These are phyloP conservation scores for Astragalus membranaceus DNA, from an alignment of 306 rosid genomes.

Conservation along the genomic window DNA sequence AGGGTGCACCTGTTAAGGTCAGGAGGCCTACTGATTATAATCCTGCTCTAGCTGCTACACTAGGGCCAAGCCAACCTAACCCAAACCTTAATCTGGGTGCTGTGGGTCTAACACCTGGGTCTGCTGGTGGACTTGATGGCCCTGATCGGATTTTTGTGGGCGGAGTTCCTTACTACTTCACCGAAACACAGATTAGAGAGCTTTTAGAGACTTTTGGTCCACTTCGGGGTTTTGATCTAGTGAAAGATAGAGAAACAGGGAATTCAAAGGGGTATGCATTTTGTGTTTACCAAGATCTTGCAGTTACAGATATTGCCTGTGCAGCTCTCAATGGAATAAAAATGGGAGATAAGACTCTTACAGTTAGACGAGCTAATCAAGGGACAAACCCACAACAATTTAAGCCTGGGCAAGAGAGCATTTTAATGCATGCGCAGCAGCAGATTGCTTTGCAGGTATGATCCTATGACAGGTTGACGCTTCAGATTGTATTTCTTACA, in stretches of 20 bases:
- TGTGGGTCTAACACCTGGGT: constrained; percentile 96
- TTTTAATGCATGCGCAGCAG: constrained; percentile 92
- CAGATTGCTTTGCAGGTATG: constrained; percentile 94
- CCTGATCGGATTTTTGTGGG: constrained; percentile 99
- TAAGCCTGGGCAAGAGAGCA: constrained; percentile 91
- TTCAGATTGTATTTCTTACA: neutral
- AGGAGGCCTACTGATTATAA: constrained; percentile 97
- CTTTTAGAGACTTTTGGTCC: constrained; percentile 96
- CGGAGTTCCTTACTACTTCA: constrained; percentile 94
- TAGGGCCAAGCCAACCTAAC: constrained; percentile 98
- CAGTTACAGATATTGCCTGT: constrained; percentile 98
- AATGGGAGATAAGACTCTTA: constrained; percentile 98
- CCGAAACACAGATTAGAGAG: constrained; percentile 92
- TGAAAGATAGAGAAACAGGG: constrained; percentile 97
- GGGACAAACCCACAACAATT: constrained; percentile 74
- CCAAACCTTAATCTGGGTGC: constrained; percentile 83
- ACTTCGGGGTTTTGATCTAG: constrained; percentile 92
- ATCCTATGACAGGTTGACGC: neutral
- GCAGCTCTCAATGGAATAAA: constrained; percentile 98
- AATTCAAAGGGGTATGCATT: constrained; percentile 98
- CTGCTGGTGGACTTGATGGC: constrained; percentile 99
- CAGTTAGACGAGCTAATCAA: constrained; percentile 98
- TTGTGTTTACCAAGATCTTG: constrained; percentile 98
- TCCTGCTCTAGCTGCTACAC: constrained; percentile 96
- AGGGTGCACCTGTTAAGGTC: constrained; percentile 99